Percentiles rank a stretch among this genome's conserved stretches.
Conservation (phyloP, 768 basidiomycete species). For the Lactarius vividus region DNA sequence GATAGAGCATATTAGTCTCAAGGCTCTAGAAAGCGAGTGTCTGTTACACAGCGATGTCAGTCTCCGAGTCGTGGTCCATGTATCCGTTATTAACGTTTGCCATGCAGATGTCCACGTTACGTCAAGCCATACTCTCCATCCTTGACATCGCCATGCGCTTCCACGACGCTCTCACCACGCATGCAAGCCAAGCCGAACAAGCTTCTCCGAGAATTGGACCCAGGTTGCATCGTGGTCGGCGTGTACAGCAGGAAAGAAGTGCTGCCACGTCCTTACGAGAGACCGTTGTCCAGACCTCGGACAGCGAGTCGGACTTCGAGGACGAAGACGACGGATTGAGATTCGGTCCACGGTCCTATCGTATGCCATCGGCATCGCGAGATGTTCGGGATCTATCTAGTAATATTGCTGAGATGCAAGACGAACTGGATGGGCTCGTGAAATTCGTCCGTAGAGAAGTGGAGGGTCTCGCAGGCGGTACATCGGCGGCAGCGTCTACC, state of each 20-base stretch:
- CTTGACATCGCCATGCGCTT: slow-evolving; percentile 76
- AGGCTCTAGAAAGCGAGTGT: slow-evolving; percentile 58
- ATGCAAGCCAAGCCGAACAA: slow-evolving; percentile 55
- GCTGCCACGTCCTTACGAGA: slow-evolving; percentile 43
- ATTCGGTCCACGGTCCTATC: slow-evolving; percentile 40
- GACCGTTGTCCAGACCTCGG: slow-evolving; percentile 41
- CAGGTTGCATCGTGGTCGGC: slow-evolving; percentile 61
- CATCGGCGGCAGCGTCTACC: slow-evolving; percentile 55
- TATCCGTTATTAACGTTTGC: slow-evolving; percentile 1
- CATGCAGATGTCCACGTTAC: slow-evolving; percentile 58
- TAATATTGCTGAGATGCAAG: slow-evolving; percentile 60
- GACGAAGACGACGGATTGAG: slow-evolving; percentile 28
- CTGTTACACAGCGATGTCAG: slow-evolving; percentile 61
- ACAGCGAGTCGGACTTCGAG: slow-evolving; percentile 36
- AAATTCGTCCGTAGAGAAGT: slow-evolving; percentile 65
- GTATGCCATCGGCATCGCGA: slow-evolving; percentile 38
- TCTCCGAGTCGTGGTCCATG: slow-evolving; percentile 2
- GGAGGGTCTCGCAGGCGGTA: slow-evolving; percentile 63
- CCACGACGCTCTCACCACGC: slow-evolving; percentile 56
- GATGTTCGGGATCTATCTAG: slow-evolving; percentile 48
- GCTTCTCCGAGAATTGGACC: slow-evolving; percentile 49
- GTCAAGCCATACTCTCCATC: slow-evolving; percentile 63
- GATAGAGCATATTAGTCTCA: slow-evolving; percentile 44
- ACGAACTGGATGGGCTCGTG: slow-evolving; percentile 69
- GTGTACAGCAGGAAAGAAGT: slow-evolving; percentile 50